Evolutionary conservation across 2,329 filamentous ascomycete genomes (phyloP), one percentile per base, ranked within the genome.

Genomic region (Aspergillus sergii): DNA sequence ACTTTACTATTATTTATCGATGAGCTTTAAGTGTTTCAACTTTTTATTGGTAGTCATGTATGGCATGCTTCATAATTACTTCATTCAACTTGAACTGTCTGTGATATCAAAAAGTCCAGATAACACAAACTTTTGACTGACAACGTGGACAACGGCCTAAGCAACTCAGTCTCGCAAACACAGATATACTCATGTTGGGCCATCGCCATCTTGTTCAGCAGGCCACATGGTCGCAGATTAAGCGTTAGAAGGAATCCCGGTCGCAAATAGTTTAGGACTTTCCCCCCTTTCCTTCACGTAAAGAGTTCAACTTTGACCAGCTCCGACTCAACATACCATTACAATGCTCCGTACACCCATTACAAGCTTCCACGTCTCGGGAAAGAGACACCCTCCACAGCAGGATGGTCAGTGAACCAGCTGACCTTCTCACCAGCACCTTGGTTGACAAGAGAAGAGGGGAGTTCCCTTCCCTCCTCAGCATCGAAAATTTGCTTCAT

Each of bases 361-460:
- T 74, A 89, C 64, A 89, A 77, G 72, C 84, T 90, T 23, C 91
- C 89, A 70, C 91, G 89, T 74, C 91, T 86, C 28, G 94, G 92
- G 75, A 92, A 97, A 64, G 84, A 83, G 14, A 99, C 92, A 5
- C 92, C 93, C 73, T 97, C 90, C 14, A 96, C 89, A 54, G 95
- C 94, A 5, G 91, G 84, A 73, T 89, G 85, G 76, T 98, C 95
- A 50, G 94, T 93, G 76, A 99, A 98, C 95, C 95, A 99, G 80
- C 89, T 95, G 74, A 93, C 93, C 72, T 93, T 90, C 68, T 97
- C 93, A 51, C 91, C 92, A 4, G 88, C 90, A 48, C 87, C 88
- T 71, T 91, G 87, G 77, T 99, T 99, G 73, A 99, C 90, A 68
- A 98, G 83, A 1, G 92, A 88, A 76, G 93, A 97, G 1, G 95